Conservation (phyloP, 2,329 filamentous ascomycete species). For the Sclerotinia borealis region DNA sequence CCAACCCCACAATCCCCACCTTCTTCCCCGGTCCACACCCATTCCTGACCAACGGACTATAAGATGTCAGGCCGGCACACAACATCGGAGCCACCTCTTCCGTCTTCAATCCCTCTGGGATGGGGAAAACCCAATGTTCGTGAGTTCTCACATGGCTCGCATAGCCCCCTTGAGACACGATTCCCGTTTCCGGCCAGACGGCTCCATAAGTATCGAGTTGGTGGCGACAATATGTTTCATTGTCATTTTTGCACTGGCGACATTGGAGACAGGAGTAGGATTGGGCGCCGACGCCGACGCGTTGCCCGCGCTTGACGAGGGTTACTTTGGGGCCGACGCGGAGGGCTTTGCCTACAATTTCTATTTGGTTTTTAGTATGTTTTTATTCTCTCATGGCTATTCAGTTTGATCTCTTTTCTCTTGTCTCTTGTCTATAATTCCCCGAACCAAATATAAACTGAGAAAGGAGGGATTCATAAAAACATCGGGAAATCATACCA, state of each 20-base stretch:
- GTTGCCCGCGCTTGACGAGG: slow-evolving; percentile 45
- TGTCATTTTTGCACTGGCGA: slow-evolving; percentile 47
- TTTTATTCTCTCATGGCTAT: background rate
- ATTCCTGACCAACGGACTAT: slow-evolving; percentile 69
- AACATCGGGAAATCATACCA: slow-evolving; percentile 27
- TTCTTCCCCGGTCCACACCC: slow-evolving; percentile 73
- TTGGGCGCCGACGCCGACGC: slow-evolving; percentile 51
- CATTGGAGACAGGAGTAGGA: slow-evolving; percentile 48
- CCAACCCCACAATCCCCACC: slow-evolving; percentile 68
- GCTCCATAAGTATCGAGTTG: slow-evolving; percentile 45
- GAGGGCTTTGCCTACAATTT: slow-evolving; percentile 64
- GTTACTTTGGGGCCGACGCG: slow-evolving; percentile 61
- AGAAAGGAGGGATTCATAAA: background rate
- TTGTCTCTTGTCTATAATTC: background rate
- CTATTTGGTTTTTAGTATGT: slow-evolving; percentile 29
- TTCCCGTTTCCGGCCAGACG: slow-evolving; percentile 51
- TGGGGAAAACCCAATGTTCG: slow-evolving; percentile 66
- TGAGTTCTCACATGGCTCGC: slow-evolving; percentile 64
- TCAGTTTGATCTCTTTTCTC: background rate
- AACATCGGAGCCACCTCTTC: slow-evolving; percentile 70
- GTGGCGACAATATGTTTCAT: slow-evolving; percentile 50
- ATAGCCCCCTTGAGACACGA: slow-evolving; percentile 59
- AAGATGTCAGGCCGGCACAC: slow-evolving; percentile 78
- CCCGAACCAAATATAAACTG: background rate
- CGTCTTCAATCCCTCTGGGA: slow-evolving; percentile 63